Evolutionary conservation across 2,329 filamentous ascomycete genomes (phyloP).

Genomic region (Phoma sp.): DNA sequence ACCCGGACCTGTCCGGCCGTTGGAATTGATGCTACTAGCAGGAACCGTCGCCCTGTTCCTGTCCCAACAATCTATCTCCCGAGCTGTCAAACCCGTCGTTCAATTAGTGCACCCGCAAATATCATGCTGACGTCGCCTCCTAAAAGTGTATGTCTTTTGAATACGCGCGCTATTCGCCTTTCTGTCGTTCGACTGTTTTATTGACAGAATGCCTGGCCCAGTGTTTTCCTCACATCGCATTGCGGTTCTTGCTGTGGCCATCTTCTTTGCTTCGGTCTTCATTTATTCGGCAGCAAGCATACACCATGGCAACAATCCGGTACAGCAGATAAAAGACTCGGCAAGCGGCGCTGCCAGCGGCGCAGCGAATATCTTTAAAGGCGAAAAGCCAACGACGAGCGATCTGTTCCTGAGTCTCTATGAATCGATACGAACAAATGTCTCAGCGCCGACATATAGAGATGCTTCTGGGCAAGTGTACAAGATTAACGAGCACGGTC

Average conservation of each 20-base stretch:
- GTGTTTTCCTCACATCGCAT: constrained; percentile 6
- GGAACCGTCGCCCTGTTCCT: background rate
- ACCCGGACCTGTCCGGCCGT: background rate
- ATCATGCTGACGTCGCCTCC: background rate
- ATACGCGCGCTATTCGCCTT: background rate
- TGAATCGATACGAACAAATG: constrained; percentile 19
- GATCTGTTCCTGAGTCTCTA: constrained; percentile 18
- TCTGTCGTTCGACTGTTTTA: background rate
- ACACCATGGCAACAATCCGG: constrained; percentile 10
- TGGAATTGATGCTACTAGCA: background rate
- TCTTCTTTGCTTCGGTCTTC: constrained; percentile 19
- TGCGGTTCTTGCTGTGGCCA: constrained; percentile 1
- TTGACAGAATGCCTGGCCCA: constrained; percentile 3
- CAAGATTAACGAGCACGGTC: constrained; percentile 21
- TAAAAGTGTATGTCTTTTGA: background rate
- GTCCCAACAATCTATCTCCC: constrained; percentile 1
- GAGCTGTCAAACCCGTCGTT: background rate
- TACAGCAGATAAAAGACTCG: constrained; percentile 21
- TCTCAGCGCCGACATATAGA: constrained; percentile 17
- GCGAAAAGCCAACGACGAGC: constrained; percentile 13
- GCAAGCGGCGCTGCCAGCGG: constrained; percentile 18
- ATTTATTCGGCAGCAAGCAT: constrained; percentile 20
- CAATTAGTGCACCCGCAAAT: constrained; percentile 4
- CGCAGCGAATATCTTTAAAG: constrained; percentile 16
- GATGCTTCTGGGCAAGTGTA: constrained; percentile 17